Evolutionary conservation across 148 eudicot genomes (phyloP), one percentile per base, ranked within the genome.

Genomic region (Cornus florida): DNA sequence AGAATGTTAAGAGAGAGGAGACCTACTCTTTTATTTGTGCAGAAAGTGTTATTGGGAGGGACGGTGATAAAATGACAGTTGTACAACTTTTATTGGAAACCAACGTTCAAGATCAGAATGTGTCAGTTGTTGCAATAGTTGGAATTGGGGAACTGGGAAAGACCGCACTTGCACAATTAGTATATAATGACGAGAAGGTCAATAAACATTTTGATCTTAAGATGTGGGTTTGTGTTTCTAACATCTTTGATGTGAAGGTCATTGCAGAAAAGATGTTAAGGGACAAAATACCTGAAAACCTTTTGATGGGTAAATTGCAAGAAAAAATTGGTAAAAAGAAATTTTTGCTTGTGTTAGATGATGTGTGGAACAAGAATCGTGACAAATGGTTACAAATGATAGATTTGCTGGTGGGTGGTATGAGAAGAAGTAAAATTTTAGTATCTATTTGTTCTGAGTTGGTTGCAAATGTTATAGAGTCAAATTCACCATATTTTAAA

Each of bases 61-160:
- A n/a, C n/a, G n/a, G n/a, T n/a, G n/a, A n/a, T n/a, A n/a, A n/a
- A n/a, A n/a, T n/a, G n/a, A n/a, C n/a, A n/a, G n/a, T n/a, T n/a
- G n/a, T n/a, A n/a, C n/a, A n/a, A n/a, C 19, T 48, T 59, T 23
- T 5, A 10, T 14, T 33, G 13, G 33, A 19, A 77, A n/a, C 5
- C 32, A 8, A 11, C 65, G 19, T 39, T 10, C 82, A 33, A n/a
- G n/a, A n/a, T n/a, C n/a, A n/a, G n/a, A n/a, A n/a, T n/a, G n/a
- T n/a, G n/a, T n/a, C n/a, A n/a, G n/a, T n/a, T n/a, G n/a, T n/a
- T n/a, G n/a, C n/a, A n/a, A n/a, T n/a, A n/a, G n/a, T n/a, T n/a
- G n/a, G n/a, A n/a, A 13, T 84, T 12, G 82, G 83, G 6, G 87
- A 85, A 24, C 67, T 86, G 28, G 89, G 85, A n/a, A 84, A 86